Base-by-base conservation (phyloP, 2,329 filamentous ascomycete genomes). In the Fusarium papillatum region DNA sequence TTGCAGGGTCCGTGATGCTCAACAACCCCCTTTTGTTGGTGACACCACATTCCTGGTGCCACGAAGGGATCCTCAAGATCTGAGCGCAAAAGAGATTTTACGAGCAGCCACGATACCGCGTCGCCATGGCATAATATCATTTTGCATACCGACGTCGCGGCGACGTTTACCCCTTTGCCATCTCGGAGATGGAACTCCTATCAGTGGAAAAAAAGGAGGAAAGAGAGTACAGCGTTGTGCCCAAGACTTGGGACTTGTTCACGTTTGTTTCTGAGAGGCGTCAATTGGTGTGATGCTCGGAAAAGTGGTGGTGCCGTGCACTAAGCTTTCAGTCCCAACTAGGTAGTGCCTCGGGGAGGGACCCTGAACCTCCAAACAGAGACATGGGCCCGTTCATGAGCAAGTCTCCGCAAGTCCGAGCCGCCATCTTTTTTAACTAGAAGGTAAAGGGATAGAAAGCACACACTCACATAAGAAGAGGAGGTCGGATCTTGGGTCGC, bases 31-130 rank as follows among this genome's bases (percentile, higher is more conserved):
- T 76, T 76, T 76, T 57, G 38, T 71, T 22, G 68, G 68, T 36
- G 38, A 74, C 74, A 64, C 63, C 73, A 68, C 74, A 76, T 76
- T 76, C 74, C 73, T 76, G 22, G 57, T 76, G 55, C 26, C 41
- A 53, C 60, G 50, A 24, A 57, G 17, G 53, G 73, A 76, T 76
- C 48, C 53, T 38, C 24, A 36, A 50, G 39, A 46, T 61, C 63
- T 50, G 34, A 67, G 64, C 41, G 29, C 50, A 69, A 36, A 36
- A 41, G 70, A 64, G 68, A 76, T 72, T 50, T 72, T 72, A 60
- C 62, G 60, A 67, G 31, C 71, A 70, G 74, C 74, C 74, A 76
- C 74, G 74, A 76, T 76, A 76, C 68, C 74, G 62, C 9, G 26
- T 61, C n/a, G n/a, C 46, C 57, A 41, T 75, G 22, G 55, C 64